A percentile compares a stretch with the other conserved stretches of the same genome.
phyloP scores from a whole-genome alignment of 169 alveolate genomes.

The Cryptosporidium viatorum region DNA sequence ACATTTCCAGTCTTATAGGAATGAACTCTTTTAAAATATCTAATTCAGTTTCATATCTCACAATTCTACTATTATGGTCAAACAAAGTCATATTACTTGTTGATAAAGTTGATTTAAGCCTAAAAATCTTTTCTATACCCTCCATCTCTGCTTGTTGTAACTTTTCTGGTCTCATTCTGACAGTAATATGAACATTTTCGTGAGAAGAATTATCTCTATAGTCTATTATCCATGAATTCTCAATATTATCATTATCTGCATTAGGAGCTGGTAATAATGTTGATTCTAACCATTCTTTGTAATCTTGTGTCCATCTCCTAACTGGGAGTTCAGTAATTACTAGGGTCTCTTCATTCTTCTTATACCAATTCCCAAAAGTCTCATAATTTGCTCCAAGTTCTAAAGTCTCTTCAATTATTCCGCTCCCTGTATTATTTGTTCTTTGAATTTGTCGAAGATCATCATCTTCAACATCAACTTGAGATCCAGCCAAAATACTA shows the following conservation, averaged over 20 bases:
- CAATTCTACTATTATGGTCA: conserved; percentile 91
- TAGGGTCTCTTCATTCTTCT: conserved; percentile 80
- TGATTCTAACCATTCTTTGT: conserved; percentile 92
- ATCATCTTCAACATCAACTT: conserved; percentile 14
- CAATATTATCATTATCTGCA: conserved; percentile 62
- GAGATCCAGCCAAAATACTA: conserved; percentile 7
- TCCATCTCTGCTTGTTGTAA: conserved; percentile 79
- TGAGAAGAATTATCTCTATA: conserved; percentile 88
- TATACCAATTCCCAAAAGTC: conserved; percentile 84
- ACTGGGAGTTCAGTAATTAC: conserved; percentile 97
- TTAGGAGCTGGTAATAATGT: conserved; percentile 73
- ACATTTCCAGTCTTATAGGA: conserved; percentile 89
- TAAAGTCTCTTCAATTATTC: background rate
- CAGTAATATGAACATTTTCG: conserved; percentile 86
- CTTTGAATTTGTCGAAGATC: background rate
- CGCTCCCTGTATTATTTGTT: background rate
- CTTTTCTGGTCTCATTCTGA: conserved; percentile 85
- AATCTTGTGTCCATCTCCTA: conserved; percentile 96
- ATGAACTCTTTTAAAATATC: conserved; percentile 94
- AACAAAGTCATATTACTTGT: conserved; percentile 95
- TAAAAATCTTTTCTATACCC: conserved; percentile 93
- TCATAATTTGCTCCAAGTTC: conserved; percentile 75
- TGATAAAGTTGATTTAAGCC: conserved; percentile 88
- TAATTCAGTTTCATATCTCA: conserved; percentile 89
- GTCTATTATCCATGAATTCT: conserved; percentile 81